These are phyloP conservation scores for Phyllosticta paracitricarpa DNA, from an alignment of 2,329 filamentous ascomycete genomes.

Conservation along the genomic window DNA sequence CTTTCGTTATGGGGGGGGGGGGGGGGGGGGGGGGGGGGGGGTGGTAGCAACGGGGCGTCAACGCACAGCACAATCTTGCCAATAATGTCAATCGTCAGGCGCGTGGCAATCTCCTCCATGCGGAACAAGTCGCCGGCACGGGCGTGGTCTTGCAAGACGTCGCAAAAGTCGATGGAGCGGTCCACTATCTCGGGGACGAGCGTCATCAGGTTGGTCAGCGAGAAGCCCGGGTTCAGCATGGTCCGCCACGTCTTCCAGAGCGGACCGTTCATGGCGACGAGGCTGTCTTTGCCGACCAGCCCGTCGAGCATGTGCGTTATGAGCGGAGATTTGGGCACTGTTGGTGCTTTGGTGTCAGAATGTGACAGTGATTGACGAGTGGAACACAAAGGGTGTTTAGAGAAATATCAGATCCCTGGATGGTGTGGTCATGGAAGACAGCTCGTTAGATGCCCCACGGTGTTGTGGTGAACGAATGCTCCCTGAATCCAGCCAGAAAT, in stretches of 20 bases:
- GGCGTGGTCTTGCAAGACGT: constrained; percentile 2
- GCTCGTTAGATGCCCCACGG: not conserved
- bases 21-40: not conserved
- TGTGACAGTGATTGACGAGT: no score
- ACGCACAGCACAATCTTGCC: constrained; percentile 12
- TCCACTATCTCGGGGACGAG: constrained; percentile 16
- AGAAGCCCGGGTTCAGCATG: constrained; percentile 19
- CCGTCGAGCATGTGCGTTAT: not conserved
- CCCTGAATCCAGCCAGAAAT: not conserved
- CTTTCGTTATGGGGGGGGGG: not conserved
- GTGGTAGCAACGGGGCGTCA: not conserved
- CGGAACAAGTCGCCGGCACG: not conserved
- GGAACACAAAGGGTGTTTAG: no score
- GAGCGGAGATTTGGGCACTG: not conserved
- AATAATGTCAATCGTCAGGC: constrained; percentile 10
- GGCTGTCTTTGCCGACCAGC: constrained; percentile 11
- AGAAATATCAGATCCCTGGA: no score
- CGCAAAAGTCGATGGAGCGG: constrained; percentile 13
- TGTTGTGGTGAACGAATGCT: not conserved
- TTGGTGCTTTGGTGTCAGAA: not conserved
- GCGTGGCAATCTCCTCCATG: constrained; percentile 2
- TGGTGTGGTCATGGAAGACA: no score
- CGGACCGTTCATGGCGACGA: constrained; percentile 13
- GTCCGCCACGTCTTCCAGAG: constrained; percentile 16
- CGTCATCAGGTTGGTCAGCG: constrained; percentile 15